These are phyloP conservation scores for Leucosporidium yakuticum DNA, from an alignment of 768 basidiomycete genomes.

Conservation along the genomic window DNA sequence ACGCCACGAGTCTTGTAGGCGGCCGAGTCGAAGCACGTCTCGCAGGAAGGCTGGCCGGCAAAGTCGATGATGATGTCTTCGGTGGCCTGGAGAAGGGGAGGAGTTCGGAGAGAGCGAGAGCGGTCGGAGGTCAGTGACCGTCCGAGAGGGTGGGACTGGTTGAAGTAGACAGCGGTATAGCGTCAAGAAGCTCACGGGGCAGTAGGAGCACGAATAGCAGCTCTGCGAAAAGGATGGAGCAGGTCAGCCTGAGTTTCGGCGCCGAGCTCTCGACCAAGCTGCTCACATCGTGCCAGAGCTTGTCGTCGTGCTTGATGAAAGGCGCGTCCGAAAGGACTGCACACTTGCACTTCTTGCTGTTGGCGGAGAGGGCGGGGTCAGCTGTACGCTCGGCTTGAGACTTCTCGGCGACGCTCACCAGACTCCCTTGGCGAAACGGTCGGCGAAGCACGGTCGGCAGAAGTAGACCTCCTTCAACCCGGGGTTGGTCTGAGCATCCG, in stretches of 20 bases:
- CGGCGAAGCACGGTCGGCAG: slow-evolving; percentile 26
- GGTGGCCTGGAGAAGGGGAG: background rate
- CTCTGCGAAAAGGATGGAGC: background rate
- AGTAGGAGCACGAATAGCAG: slow-evolving; percentile 28
- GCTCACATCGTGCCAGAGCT: slow-evolving; percentile 22
- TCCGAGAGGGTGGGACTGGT: background rate
- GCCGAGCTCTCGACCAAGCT: background rate
- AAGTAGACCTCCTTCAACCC: slow-evolving; percentile 15
- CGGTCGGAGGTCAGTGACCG: background rate
- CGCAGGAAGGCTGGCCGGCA: slow-evolving; percentile 18
- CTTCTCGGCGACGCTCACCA: slow-evolving; percentile 9
- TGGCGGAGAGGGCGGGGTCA: background rate
- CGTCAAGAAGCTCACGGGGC: background rate
- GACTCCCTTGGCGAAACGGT: slow-evolving; percentile 19
- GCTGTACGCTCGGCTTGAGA: too few species aligned
- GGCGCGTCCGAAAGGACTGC: slow-evolving; percentile 23
- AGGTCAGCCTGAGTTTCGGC: background rate
- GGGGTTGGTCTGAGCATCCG: slow-evolving; percentile 5
- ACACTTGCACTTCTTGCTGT: slow-evolving; percentile 26
- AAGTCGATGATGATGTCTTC: slow-evolving; percentile 23
- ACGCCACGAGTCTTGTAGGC: slow-evolving; percentile 11
- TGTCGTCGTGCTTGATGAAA: slow-evolving; percentile 17
- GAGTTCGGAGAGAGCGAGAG: background rate
- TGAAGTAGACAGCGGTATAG: background rate
- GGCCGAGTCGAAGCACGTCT: slow-evolving; percentile 28